Conservation (phyloP, 352 stramenopile species). For the Phytophthora litchii region DNA sequence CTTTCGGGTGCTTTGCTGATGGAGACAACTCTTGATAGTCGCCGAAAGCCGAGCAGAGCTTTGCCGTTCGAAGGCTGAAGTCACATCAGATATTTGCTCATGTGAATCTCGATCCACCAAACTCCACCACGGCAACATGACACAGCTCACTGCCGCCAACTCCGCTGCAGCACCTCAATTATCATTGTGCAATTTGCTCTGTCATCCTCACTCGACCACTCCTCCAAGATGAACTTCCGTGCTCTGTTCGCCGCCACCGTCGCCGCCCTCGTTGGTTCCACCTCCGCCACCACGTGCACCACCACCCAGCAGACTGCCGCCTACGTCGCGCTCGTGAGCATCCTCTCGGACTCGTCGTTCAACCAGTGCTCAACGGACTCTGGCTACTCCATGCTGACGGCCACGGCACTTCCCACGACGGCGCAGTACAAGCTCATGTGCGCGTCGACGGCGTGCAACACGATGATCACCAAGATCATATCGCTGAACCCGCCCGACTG, state of each 20-base stretch:
- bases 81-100: neutral
- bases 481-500: slow-evolving; percentile 34
- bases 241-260: slow-evolving; percentile 28
- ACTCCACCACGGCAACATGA: slow-evolving; percentile 3
- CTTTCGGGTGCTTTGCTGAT: slow-evolving; percentile 1
- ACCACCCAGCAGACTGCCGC: slow-evolving; percentile 25
- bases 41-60: slow-evolving; percentile 13
- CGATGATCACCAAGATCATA: slow-evolving; percentile 30
- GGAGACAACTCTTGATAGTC: slow-evolving; percentile 12
- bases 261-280: slow-evolving; percentile 17
- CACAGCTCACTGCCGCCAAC: neutral
- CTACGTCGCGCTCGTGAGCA: slow-evolving; percentile 25
- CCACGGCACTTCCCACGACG: slow-evolving; percentile 25
- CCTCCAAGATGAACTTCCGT: slow-evolving; percentile 29
- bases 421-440: slow-evolving; percentile 33
- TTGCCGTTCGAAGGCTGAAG: slow-evolving; percentile 18
- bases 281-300: slow-evolving; percentile 24
- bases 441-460: slow-evolving; percentile 29
- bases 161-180: neutral
- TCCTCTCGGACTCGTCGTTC: slow-evolving; percentile 26
- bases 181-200: slow-evolving; percentile 20
- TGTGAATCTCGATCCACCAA: neutral
- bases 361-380: slow-evolving; percentile 29
- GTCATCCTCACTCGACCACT: slow-evolving; percentile 4
- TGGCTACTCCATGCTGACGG: slow-evolving; percentile 33